Conservation (phyloP, 805 yeast species). For the Ogataea salicorniae region DNA sequence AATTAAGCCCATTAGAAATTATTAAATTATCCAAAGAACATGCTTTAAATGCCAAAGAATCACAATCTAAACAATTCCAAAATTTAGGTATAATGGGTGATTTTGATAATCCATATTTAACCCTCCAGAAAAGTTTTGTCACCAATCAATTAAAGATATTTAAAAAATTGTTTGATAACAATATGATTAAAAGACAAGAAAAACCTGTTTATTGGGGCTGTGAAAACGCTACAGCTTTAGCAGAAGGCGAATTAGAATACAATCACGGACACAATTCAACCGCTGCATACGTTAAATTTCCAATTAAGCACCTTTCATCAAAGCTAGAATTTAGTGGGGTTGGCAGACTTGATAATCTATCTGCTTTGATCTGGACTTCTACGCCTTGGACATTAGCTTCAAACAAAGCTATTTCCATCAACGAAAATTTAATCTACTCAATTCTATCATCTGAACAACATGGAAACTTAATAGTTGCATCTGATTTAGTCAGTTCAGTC, state of each 20-base stretch:
- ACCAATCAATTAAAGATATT: slow-evolving; percentile 70
- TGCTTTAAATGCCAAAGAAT: slow-evolving; percentile 61
- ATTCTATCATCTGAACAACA: slow-evolving; percentile 32
- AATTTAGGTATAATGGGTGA: slow-evolving; percentile 80
- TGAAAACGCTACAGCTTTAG: slow-evolving; percentile 88
- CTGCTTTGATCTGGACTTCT: slow-evolving; percentile 84
- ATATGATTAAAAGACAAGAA: slow-evolving; percentile 73
- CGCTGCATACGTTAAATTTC: slow-evolving; percentile 67
- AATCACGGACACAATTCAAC: slow-evolving; percentile 62
- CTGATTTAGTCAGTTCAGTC: slow-evolving; percentile 39
- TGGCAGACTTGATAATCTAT: slow-evolving; percentile 8
- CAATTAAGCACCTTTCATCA: slow-evolving; percentile 31
- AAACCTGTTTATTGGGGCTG: slow-evolving; percentile 98
- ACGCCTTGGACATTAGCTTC: slow-evolving; percentile 97
- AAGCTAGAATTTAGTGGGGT: slow-evolving; percentile 14
- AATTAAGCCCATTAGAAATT: slow-evolving; percentile 44
- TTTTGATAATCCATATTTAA: slow-evolving; percentile 67
- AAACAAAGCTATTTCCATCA: slow-evolving; percentile 75
- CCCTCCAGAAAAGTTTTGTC: slow-evolving; percentile 70
- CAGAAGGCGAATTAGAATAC: slow-evolving; percentile 94
- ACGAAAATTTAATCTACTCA: slow-evolving; percentile 54
- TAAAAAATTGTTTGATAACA: slow-evolving; percentile 54
- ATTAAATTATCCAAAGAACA: slow-evolving; percentile 62
- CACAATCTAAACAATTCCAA: slow-evolving; percentile 60
- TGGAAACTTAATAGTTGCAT: slow-evolving; percentile 54